Percentiles rank a stretch among this genome's conserved stretches.
phyloP scores from a whole-genome alignment of 805 yeast species.

The Schizosaccharomyces cryophilus region DNA sequence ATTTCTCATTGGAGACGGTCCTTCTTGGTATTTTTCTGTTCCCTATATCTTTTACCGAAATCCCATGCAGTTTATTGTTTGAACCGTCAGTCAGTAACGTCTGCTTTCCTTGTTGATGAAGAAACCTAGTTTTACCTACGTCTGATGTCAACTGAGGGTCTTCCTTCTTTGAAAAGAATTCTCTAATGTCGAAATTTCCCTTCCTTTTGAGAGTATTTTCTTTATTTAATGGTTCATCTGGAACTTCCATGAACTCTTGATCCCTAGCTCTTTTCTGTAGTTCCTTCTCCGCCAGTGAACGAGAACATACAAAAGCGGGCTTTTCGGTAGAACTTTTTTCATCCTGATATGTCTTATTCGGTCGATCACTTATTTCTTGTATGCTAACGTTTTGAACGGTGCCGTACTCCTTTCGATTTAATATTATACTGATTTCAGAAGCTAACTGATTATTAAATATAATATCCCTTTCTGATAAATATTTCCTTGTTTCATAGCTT shows the following conservation, averaged over 20 bases:
- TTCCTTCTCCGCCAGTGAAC: background rate
- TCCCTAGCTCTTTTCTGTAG: background rate
- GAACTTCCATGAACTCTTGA: background rate
- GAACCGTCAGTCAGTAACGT: no score
- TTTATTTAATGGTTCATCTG: background rate
- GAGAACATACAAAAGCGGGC: background rate
- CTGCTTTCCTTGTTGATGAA: no score
- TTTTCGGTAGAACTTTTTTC: background rate
- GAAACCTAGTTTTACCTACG: no score
- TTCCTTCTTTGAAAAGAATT: no score
- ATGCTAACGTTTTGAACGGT: background rate
- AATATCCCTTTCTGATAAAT: background rate
- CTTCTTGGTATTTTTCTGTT: no score
- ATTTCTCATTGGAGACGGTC: background rate
- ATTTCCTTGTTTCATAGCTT: background rate
- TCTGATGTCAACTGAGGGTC: no score
- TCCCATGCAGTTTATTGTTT: no score
- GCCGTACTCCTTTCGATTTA: background rate
- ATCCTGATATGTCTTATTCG: background rate
- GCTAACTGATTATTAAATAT: background rate
- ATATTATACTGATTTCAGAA: background rate
- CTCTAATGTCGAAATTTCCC: no score
- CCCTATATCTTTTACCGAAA: no score
- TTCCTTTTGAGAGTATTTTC: background rate
- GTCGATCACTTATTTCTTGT: background rate